Evolutionary conservation across 2,329 filamentous ascomycete species (phyloP), one percentile per base, ranked within the genome.

Genomic region (Cadophora malorum): DNA sequence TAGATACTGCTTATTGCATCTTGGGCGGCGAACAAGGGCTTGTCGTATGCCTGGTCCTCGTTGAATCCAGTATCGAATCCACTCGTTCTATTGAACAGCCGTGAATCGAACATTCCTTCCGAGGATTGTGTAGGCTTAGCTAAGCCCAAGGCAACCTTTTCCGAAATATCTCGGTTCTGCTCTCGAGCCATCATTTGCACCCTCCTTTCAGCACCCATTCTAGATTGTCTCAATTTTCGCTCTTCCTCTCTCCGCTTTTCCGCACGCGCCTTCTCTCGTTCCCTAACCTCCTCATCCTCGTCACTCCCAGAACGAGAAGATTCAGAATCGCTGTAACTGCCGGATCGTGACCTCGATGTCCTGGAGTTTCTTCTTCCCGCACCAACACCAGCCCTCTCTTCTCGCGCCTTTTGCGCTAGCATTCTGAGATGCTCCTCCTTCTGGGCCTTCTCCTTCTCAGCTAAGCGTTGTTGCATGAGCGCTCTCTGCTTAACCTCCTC

Each of bases 31-130:
- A 99, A 99, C 8, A 99, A 83, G 23, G 96, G 96, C 81, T 98
- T 98, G 79, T 98, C 96, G 81, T 98, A 99, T 0, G 90, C 89
- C 77, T 99, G 96, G 79, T 99, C 96, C 79, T 99, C 96, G 79
- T 99, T 99, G 85, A 97, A 94, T 0, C 95, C 96, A 63, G 90
- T 87, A 74, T 94, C 91, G 78, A 99, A 96, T 0, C 96, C 96
- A 74, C 91, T 94, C 6, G 90, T 91, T 81, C 97, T 93, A 81
- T 98, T 97, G 81, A 99, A 99, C 35, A 99, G 82, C 50, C 96
- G 86, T 1, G 94, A 96, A 81, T 99, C 96, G 82, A 96, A 99
- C 96, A 98, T 98, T 28, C 92, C 90, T 79, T 99, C 96, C 65
- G 91, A 91, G 62, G 90, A 92, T 78, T 96, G 91, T 4, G 96